Evolutionary conservation across 139 green algal species (phyloP), one percentile per base, ranked within the genome.

Genomic region (Chlamydomonas schloesseri): DNA sequence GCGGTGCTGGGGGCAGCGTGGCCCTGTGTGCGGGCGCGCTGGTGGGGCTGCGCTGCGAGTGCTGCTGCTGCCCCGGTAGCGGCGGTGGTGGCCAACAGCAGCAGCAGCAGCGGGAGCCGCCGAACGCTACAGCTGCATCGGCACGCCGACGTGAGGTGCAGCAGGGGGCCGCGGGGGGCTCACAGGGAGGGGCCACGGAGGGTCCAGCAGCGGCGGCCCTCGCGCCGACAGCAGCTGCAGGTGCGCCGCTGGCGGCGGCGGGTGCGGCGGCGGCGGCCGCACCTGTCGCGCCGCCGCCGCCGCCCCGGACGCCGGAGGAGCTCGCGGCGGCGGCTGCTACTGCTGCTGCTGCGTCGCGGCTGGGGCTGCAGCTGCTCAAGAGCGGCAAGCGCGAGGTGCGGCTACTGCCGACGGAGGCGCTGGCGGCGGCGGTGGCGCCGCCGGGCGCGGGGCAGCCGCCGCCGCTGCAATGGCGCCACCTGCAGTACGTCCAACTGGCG

Each of bases 401-500:
- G 17, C 64, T 84, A 14, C 6, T n/a, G 3, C 78, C 78, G 15
- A 64, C 31, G 29, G 78, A 34, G n/a, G 31, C 9, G n/a, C 42
- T 84, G 46, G 4, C 13, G 6, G n/a, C 46, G n/a, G 78, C 47
- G 42, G 55, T 72, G 11, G 21, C 23, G 18, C n/a, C 33, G 31
- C 78, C 58, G 8, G 42, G 6, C 5, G 42, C 42, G 6, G 42
- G 42, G 42, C 42, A 50, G 42, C 42, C 42, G 42, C 42, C 42
- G 42, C 42, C 42, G 42, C 42, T 50, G 42, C 42, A 50, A 8
- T 50, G 42, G 42, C 80, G 26, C 2, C 8, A 71, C 53, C 50
- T 78, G 80, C 67, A 86, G 80, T 86, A 78, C 68, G 80, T 74
- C 17, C 80, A 86, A 50, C 80, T 86, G 31, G 31, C 24, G 80